These are phyloP conservation scores for Dryadomyces sulphureus DNA, from an alignment of 2,329 filamentous ascomycete genomes.

Conservation along the genomic window DNA sequence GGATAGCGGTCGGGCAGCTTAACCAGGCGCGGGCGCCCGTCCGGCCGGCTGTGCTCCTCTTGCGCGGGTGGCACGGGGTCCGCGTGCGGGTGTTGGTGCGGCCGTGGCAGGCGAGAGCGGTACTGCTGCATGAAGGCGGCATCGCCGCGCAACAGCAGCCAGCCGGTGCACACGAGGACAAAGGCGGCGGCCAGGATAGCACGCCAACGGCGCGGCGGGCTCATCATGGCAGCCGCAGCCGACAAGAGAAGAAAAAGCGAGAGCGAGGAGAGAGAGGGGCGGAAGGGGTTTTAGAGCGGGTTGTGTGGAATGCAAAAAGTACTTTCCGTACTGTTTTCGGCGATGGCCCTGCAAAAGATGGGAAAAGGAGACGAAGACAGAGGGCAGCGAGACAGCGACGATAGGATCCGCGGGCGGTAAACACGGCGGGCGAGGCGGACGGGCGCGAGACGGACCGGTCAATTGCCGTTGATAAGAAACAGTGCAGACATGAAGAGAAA, in stretches of 20 bases:
- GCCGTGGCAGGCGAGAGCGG: neutral
- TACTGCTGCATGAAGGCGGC: constrained; percentile 1
- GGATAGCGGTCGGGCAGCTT: constrained; percentile 21
- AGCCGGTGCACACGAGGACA: constrained; percentile 4
- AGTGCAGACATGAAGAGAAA: neutral
- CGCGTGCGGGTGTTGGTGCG: neutral
- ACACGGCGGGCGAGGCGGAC: too few species aligned
- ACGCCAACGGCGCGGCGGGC: constrained; percentile 12
- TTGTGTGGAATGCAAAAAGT: too few species aligned
- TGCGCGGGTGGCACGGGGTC: neutral
- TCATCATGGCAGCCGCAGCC: constrained; percentile 3
- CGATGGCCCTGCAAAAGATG: too few species aligned
- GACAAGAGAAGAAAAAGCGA: too few species aligned
- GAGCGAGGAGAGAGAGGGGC: neutral
- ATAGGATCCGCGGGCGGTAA: too few species aligned
- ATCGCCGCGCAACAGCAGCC: constrained; percentile 3
- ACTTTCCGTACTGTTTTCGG: too few species aligned
- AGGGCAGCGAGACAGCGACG: too few species aligned
- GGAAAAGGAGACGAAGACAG: too few species aligned
- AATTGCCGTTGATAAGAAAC: too few species aligned
- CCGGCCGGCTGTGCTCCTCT: neutral
- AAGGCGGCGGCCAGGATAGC: constrained; percentile 6
- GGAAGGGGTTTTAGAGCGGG: too few species aligned
- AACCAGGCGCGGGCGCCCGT: constrained; percentile 10
- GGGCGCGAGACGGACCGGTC: too few species aligned